Conservation (phyloP, 768 basidiomycete genomes). For the Stropharia rugosoannulata region DNA sequence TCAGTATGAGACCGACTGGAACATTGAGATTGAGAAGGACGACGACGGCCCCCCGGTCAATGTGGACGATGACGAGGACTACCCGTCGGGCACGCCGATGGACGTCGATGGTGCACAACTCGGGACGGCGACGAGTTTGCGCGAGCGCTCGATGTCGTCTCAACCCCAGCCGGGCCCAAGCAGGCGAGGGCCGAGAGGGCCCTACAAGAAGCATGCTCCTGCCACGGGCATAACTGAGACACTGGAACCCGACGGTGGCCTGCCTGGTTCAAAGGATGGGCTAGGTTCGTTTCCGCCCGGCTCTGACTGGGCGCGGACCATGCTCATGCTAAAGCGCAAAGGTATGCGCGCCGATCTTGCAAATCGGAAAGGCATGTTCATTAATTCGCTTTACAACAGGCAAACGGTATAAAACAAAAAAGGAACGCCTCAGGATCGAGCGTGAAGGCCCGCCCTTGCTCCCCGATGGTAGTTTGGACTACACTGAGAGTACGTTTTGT, state of each 20-base stretch:
- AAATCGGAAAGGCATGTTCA: neutral
- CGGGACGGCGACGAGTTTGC: constrained; percentile 17
- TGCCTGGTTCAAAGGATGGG: constrained; percentile 79
- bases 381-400: constrained; percentile 35
- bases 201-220: constrained; percentile 46
- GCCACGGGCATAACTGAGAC: constrained; percentile 36
- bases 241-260: constrained; percentile 67
- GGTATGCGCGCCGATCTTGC: constrained; percentile 34
- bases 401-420: constrained; percentile 79
- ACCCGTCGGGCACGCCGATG: constrained; percentile 36
- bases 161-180: constrained; percentile 29
- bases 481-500: constrained; percentile 55
- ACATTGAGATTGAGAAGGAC: constrained; percentile 74
- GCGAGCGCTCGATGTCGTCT: constrained; percentile 48
- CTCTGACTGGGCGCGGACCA: constrained; percentile 69
- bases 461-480: constrained; percentile 80
- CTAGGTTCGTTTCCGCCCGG: constrained; percentile 70
- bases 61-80: constrained; percentile 40
- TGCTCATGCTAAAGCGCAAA: constrained; percentile 75
- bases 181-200: constrained; percentile 49
- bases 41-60: constrained; percentile 43
- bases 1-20: constrained; percentile 83
- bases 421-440: constrained; percentile 75
- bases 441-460: constrained; percentile 69
- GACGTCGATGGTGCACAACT: constrained; percentile 36